Base-by-base conservation (phyloP, 345 rosid genomes). In the Litchi chinensis region DNA sequence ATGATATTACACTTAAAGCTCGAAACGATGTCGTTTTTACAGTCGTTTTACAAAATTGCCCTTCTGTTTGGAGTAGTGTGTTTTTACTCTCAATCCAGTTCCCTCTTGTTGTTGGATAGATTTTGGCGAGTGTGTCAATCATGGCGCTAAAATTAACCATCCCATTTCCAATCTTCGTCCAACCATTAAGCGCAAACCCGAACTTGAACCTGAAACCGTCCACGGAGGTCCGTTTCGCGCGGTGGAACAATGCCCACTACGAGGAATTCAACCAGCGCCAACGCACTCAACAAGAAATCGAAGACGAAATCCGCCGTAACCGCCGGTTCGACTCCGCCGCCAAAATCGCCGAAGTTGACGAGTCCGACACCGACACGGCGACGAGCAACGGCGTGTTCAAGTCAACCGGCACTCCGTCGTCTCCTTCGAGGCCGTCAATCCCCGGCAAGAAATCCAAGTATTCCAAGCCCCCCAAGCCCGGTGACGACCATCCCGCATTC, bases 171-270 rank as follows among this genome's bases (percentile, higher is more conserved):
- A 82, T 92, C n/a, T 88, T 88, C 75, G 79, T 89, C 54, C 91
- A 94, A 22, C 83, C 77, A 46, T 73, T 71, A 5, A 77, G 22
- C 82, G 76, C 85, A 41, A 76, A 62, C 65, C 77, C 77, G 24
- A 75, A 59, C 71, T 28, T 63, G 12, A 48, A 18, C 63, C 82
- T 76, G 22, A 59, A 89, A 57, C 84, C 83, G 19, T 88, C 86
- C 75, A 82, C 80, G 32, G 91, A 89, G 73, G 52, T 91, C 46
- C 88, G 89, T 24, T 89, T 91, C 86, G 87, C 98, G 18, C 87
- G 93, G 62, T 93, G 98, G 98, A 88, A 90, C 81, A 92, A 90
- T 87, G 93, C 95, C 63, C 86, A 87, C 83, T 93, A 93, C 21
- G 90, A 87, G 70, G 79, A 83, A 44, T 93, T 92, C 88, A 86